A percentile compares a stretch with the other conserved stretches of the same genome.
These are phyloP conservation scores for Spizellomyces punctatus DNA, from an alignment of 192 early-diverging fungal genomes.

Conservation along the genomic window DNA sequence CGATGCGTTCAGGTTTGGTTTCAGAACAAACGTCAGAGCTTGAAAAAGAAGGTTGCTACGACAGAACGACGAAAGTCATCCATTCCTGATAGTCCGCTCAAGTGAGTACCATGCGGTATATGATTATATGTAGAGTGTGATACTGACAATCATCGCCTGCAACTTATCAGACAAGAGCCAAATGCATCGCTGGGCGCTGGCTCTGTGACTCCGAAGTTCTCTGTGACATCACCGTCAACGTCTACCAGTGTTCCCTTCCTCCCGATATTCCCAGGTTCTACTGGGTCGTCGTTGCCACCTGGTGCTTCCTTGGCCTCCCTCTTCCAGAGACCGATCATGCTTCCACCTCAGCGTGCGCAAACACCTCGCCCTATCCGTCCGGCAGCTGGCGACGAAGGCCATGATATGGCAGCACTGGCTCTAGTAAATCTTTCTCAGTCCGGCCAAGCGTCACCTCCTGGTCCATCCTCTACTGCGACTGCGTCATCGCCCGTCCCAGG, in stretches of 20 bases:
- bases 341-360: no score
- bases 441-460: background rate
- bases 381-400: conserved; percentile 1
- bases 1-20: conserved; percentile 95
- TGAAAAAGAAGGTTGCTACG: background rate
- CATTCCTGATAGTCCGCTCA: background rate
- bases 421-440: background rate
- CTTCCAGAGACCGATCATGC: no score
- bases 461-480: no score
- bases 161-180: no score
- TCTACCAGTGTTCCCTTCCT: background rate
- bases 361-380: background rate
- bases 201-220: no score
- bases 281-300: no score
- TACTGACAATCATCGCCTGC: background rate
- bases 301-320: no score
- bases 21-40: conserved; percentile 83
- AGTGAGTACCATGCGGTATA: background rate
- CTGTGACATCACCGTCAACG: no score
- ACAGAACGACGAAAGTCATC: background rate
- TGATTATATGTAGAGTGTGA: background rate
- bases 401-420: conserved; percentile 10
- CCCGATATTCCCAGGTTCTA: background rate
- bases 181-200: no score
- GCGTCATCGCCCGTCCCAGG: no score